Percentiles rank a stretch among this genome's conserved stretches.
These are phyloP conservation scores for Pseudevernia furfuracea DNA, from an alignment of 495 filamentous ascomycete species.

Conservation along the genomic window DNA sequence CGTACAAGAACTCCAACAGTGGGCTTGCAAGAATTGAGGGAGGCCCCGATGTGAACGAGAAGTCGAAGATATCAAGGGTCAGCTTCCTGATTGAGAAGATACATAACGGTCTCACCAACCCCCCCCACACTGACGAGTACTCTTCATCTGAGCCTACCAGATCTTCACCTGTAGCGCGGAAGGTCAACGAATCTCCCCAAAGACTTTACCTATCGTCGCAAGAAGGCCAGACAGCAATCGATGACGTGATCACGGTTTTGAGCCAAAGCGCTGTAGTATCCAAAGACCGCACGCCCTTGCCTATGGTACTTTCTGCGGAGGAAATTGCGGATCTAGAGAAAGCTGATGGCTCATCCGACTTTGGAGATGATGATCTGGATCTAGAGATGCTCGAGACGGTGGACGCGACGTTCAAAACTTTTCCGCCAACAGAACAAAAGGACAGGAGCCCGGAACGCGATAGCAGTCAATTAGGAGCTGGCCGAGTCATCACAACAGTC, in stretches of 20 bases:
- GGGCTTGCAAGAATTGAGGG: conserved; percentile 40
- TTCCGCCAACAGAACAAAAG: too few species aligned
- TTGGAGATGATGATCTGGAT: conserved; percentile 55
- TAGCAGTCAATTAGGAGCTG: not conserved
- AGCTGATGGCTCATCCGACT: conserved; percentile 42
- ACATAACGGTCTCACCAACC: conserved; percentile 50
- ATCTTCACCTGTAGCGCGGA: conserved; percentile 49
- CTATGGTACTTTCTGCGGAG: conserved; percentile 1
- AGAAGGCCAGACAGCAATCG: conserved; percentile 11
- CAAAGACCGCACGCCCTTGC: not conserved
- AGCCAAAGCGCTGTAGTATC: conserved; percentile 16
- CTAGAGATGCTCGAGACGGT: conserved; percentile 45
- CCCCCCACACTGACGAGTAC: conserved; percentile 22
- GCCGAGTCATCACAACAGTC: not conserved
- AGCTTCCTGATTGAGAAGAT: conserved; percentile 59
- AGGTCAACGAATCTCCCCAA: conserved; percentile 21
- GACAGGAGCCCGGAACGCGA: not conserved
- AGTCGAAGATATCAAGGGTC: conserved; percentile 51
- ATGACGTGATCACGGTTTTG: conserved; percentile 16
- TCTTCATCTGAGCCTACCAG: conserved; percentile 36
- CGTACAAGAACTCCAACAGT: conserved; percentile 29
- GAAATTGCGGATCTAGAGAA: conserved; percentile 12
- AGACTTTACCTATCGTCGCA: not conserved
- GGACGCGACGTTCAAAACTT: conserved; percentile 22
- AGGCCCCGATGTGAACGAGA: conserved; percentile 42